A percentile compares a stretch with the other conserved stretches of the same genome.
Evolutionary conservation across 345 rosid genomes (phyloP).

Genomic region (Brassica juncea): DNA sequence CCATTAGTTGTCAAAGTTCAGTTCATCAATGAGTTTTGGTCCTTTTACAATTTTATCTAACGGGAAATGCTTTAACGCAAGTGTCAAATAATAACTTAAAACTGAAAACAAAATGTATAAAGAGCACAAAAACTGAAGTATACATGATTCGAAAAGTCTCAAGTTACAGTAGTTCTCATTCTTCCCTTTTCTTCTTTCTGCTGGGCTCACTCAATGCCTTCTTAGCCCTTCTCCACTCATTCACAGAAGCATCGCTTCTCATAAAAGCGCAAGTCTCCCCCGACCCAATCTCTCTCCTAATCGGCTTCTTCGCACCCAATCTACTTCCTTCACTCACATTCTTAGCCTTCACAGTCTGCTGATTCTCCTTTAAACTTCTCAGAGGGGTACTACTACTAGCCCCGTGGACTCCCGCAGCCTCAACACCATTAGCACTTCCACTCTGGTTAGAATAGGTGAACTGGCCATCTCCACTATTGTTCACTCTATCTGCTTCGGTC

Average conservation of each 20-base stretch:
- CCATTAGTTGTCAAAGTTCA: constrained; percentile 4
- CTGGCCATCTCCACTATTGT: constrained; percentile 16
- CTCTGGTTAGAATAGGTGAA: constrained; percentile 22
- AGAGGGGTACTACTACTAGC: constrained; percentile 12
- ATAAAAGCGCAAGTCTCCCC: constrained; percentile 53
- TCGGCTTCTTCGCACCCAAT: constrained; percentile 22
- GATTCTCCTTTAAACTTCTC: constrained; percentile 22
- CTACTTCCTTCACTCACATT: constrained; percentile 23
- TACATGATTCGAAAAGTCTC: neutral
- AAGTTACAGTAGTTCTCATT: constrained; percentile 11
- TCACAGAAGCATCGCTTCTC: constrained; percentile 50
- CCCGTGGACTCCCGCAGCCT: constrained; percentile 10
- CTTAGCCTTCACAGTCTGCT: constrained; percentile 20
- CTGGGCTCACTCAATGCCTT: constrained; percentile 55
- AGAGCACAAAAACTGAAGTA: constrained; percentile 19
- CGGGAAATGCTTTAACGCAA: neutral
- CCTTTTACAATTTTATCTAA: neutral
- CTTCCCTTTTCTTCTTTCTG: constrained; percentile 47
- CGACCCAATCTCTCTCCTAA: constrained; percentile 24
- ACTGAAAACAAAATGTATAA: neutral
- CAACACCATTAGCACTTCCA: constrained; percentile 17
- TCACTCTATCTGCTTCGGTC: constrained; percentile 21
- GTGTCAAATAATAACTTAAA: neutral
- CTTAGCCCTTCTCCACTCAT: constrained; percentile 71
- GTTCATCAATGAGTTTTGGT: neutral